Conservation (phyloP, 805 yeast species). For the Scheffersomyces coipomensis region DNA sequence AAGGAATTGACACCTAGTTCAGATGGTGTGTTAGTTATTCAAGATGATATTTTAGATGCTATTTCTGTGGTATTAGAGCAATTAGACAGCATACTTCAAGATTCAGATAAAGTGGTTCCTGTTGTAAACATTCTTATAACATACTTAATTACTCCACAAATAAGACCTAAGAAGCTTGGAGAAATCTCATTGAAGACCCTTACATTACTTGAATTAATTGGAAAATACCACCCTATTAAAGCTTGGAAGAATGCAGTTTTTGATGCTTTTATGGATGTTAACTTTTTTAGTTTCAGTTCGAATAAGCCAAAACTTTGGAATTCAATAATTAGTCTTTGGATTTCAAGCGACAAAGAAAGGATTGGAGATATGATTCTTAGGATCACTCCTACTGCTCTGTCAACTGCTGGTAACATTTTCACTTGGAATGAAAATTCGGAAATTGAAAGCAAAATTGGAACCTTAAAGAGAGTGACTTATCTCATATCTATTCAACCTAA, state of each 20-base stretch:
- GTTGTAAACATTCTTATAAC: constrained; percentile 52
- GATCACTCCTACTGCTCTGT: constrained; percentile 34
- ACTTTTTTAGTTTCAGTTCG: constrained; percentile 45
- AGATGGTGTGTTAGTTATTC: constrained; percentile 12
- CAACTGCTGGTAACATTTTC: constrained; percentile 60
- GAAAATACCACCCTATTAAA: constrained; percentile 38
- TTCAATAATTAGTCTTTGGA: constrained; percentile 60
- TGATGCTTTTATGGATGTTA: constrained; percentile 63
- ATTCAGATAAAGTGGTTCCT: constrained; percentile 57
- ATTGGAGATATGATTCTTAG: constrained; percentile 37
- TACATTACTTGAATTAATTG: constrained; percentile 41
- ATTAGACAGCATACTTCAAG: constrained; percentile 46
- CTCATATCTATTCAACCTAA: constrained; percentile 60
- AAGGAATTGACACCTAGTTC: constrained; percentile 10
- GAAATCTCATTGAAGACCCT: constrained; percentile 42
- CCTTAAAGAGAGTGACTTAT: constrained; percentile 63
- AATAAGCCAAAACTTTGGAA: constrained; percentile 47
- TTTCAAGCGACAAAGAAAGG: constrained; percentile 58
- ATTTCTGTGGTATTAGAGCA: constrained; percentile 28
- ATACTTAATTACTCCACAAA: constrained; percentile 52
- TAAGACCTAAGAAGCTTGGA: constrained; percentile 42
- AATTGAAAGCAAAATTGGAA: constrained; percentile 47
- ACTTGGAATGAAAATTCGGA: constrained; percentile 71
- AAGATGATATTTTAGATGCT: constrained; percentile 45
- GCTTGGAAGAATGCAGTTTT: constrained; percentile 63